Base-by-base conservation (phyloP, 1,139 yeast genomes). In the Diutina mesorugosa region DNA sequence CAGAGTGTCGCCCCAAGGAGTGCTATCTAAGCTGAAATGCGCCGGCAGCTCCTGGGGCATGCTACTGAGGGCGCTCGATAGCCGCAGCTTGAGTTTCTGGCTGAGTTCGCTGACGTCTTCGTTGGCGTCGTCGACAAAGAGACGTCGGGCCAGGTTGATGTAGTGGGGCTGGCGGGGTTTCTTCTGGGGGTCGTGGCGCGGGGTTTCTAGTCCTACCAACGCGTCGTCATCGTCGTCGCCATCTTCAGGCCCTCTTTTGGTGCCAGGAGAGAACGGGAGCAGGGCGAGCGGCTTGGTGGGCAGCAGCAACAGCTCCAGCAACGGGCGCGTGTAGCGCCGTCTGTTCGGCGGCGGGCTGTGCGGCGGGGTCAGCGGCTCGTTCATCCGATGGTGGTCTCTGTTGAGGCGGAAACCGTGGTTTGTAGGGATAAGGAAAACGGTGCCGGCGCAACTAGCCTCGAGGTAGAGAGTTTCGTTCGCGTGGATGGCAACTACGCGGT, bases 1-100 rank as follows among this genome's bases (percentile, higher is more conserved):
- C 53, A 50, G 53, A 9, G 51, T 47, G 9, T 50, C 53, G 41
- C 53, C 53, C 45, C 41, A 50, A 7, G 53, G 53, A 29, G 53
- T 29, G 28, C 41, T 30, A 12, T 32, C 53, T 6, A 50, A 38
- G n/a, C 45, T 32, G 35, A 50, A 50, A 10, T 50, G 53, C 14
- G 41, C 26, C 41, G 53, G 41, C 29, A 30, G 35, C 12, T 50
- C 53, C n/a, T n/a, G 21, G 32, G 53, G 53, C n/a, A 50, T 14
- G 10, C 16, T n/a, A 26, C 5, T 29, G 6, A 50, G n/a, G n/a
- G 53, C 53, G 6, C 4, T 6, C 35, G 53, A 50, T 32, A 50
- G 28, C 53, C 53, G 41, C 29, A 18, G 45, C 53, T 50, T 50
- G 26, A 50, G 21, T 21, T 50, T 50, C 18, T 30, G 45, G 10